Conservation (phyloP, 2,329 filamentous ascomycete species). For the Pyrenochaeta sp. region DNA sequence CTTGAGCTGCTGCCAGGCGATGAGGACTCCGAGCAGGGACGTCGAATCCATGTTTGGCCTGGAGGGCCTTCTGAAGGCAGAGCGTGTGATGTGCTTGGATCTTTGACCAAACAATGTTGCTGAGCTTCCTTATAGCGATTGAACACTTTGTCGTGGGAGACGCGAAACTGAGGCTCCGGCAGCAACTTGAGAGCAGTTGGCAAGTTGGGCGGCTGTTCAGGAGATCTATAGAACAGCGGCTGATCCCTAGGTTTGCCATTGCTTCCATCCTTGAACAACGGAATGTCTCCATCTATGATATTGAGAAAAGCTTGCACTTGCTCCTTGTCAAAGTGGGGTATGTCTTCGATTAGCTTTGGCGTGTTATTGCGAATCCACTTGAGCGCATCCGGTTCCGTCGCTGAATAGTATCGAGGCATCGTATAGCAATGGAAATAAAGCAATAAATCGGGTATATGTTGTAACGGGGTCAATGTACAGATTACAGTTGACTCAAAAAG, state of each 20-base stretch:
- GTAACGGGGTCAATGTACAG: not conserved
- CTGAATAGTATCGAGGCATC: not conserved
- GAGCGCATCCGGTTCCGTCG: not conserved
- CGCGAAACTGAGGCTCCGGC: not conserved
- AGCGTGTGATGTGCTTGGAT: not conserved
- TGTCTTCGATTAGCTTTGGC: not conserved
- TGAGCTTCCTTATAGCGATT: not conserved
- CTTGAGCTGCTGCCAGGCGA: not conserved
- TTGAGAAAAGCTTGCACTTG: not conserved
- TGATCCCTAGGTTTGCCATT: not conserved
- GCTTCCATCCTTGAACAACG: not conserved
- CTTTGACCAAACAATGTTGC: not conserved
- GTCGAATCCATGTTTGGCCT: not conserved
- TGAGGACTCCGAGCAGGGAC: not conserved
- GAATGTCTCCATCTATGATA: not conserved
- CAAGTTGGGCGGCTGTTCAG: not conserved
- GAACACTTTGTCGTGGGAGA: not conserved
- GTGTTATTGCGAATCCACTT: not conserved
- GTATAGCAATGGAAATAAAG: not conserved
- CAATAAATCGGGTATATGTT: not conserved
- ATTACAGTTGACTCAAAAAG: not conserved
- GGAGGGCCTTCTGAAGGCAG: not conserved
- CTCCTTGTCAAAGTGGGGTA: not conserved
- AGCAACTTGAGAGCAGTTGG: not conserved
- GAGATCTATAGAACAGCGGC: not conserved